Evolutionary conservation across 441 rosid genomes (phyloP).

Genomic region (Brassica balearica): DNA sequence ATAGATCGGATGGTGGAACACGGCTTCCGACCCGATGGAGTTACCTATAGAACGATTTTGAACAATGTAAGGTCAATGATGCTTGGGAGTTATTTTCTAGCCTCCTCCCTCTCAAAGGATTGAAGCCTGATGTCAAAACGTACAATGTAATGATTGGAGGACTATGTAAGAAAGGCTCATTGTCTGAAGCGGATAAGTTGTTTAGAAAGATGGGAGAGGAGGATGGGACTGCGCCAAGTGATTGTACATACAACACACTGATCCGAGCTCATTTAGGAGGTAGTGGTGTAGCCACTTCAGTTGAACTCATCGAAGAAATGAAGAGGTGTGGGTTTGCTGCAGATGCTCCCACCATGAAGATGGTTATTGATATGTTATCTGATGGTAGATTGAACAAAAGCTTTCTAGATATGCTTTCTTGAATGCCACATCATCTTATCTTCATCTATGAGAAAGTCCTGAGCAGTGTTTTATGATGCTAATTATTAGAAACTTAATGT

Average conservation of each 20-base stretch:
- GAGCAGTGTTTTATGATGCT: neutral
- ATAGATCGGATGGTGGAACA: too few species aligned
- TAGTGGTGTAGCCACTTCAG: neutral
- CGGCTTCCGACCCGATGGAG: too few species aligned
- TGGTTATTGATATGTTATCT: neutral
- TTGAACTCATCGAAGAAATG: neutral
- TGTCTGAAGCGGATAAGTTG: neutral
- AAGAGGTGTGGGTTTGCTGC: neutral
- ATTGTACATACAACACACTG: neutral
- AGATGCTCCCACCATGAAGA: neutral
- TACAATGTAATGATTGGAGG: too few species aligned
- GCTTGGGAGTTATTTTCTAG: too few species aligned
- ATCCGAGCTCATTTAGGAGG: neutral
- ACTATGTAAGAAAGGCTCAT: neutral
- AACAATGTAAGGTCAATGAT: too few species aligned
- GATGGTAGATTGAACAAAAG: neutral
- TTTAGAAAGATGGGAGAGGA: conserved; percentile 1
- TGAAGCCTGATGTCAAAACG: too few species aligned
- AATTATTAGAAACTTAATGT: neutral
- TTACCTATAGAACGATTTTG: too few species aligned
- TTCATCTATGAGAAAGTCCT: too few species aligned
- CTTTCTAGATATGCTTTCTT: neutral
- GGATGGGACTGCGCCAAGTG: neutral
- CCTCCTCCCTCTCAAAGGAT: too few species aligned
- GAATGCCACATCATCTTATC: neutral